Conservation (phyloP, 495 filamentous ascomycete genomes). For the Antarctomyces pellizariae region DNA sequence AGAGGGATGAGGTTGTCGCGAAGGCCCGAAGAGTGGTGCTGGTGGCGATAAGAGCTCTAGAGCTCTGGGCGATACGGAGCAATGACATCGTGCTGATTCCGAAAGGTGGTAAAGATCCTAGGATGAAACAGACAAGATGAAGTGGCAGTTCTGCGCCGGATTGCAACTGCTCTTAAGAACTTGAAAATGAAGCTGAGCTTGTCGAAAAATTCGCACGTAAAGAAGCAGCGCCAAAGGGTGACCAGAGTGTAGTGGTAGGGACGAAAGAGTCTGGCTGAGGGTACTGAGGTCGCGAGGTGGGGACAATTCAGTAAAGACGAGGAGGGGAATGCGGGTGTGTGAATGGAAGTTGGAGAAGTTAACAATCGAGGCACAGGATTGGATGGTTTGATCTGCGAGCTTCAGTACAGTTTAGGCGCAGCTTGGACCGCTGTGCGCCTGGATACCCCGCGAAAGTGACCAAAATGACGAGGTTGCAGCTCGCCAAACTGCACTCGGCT, state of each 20-base stretch:
- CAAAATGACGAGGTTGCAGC: too few relatives aligned
- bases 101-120: conserved; percentile 4
- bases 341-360: too few relatives aligned
- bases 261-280: neutral
- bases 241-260: conserved; percentile 1
- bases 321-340: too few relatives aligned
- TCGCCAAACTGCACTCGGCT: too few relatives aligned
- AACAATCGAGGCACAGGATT: too few relatives aligned
- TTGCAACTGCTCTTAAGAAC: neutral
- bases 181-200: neutral
- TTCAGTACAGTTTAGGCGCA: too few relatives aligned
- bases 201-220: neutral
- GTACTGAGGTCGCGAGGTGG: too few relatives aligned
- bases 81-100: conserved; percentile 13
- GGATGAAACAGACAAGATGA: conserved; percentile 5
- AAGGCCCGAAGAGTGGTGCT: conserved; percentile 29
- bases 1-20: conserved; percentile 27
- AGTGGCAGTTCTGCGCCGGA: conserved; percentile 3
- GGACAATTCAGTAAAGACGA: too few relatives aligned
- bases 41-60: conserved; percentile 19
- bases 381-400: too few relatives aligned
- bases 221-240: neutral
- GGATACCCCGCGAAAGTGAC: too few relatives aligned
- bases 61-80: conserved; percentile 17
- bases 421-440: too few relatives aligned